Evolutionary conservation across 2,329 filamentous ascomycete genomes (phyloP).

Genomic region (Bertia moriformis): DNA sequence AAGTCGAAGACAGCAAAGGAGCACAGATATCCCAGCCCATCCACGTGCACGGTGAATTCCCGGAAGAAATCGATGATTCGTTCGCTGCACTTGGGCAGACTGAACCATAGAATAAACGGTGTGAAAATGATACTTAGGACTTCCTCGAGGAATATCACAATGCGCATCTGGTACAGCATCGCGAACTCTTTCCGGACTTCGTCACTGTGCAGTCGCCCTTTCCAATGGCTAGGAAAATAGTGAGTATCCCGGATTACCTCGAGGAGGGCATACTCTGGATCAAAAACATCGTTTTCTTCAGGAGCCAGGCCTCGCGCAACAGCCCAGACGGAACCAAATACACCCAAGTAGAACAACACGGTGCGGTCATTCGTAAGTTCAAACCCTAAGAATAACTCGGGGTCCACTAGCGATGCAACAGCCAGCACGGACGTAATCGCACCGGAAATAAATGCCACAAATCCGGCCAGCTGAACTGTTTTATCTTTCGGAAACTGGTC

Average conservation of each 20-base stretch:
- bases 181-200: constrained; percentile 87
- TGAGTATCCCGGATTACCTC: constrained; percentile 88
- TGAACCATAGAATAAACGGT: constrained; percentile 75
- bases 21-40: constrained; percentile 88
- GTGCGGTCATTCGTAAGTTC: constrained; percentile 82
- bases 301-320: constrained; percentile 70
- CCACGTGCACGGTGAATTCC: constrained; percentile 92
- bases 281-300: constrained; percentile 77
- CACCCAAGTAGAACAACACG: constrained; percentile 75
- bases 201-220: constrained; percentile 76
- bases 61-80: constrained; percentile 95
- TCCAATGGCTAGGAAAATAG: constrained; percentile 81
- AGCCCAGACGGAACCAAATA: constrained; percentile 73
- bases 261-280: constrained; percentile 75
- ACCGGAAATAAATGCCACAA: constrained; percentile 75
- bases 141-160: constrained; percentile 84
- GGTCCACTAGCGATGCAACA: constrained; percentile 72
- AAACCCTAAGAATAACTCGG: constrained; percentile 79
- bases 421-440: constrained; percentile 76
- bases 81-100: constrained; percentile 75
- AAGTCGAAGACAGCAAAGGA: constrained; percentile 97
- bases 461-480: constrained; percentile 69
- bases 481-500: constrained; percentile 96
- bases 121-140: constrained; percentile 84
- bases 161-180: constrained; percentile 77